Evolutionary conservation across 805 yeast species (phyloP), one percentile per base, ranked within the genome.

Genomic region (Yamadazyma sp.): DNA sequence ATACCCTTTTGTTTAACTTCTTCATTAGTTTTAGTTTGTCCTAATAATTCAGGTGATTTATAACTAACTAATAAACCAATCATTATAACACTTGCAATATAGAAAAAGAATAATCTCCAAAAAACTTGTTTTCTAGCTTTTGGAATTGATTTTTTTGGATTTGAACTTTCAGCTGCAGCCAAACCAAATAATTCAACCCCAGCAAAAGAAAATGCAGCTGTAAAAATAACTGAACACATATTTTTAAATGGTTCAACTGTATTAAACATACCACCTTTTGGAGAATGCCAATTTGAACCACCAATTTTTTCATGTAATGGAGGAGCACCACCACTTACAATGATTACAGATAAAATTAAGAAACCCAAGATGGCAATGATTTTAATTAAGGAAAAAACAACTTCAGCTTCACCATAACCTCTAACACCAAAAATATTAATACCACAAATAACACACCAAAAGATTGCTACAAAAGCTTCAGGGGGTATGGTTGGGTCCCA

Each of bases 341-440:
- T 56, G 14, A 79, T 62, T 31, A 80, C 65, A 40, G 76, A 72
- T 32, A 78, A 59, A 36, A 80, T 67, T 39, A 75, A 67, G 51
- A 78, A 80, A 5, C 82, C 84, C 27, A 69, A 36, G 33, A 80
- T 71, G 56, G 82, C 78, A 13, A 68, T 30, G n/a, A 78, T 73
- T 54, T 80, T 80, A 37, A 73, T 60, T 14, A 64, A 31, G 35
- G 80, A 74, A 47, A 80, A 71, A 28, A 75, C 50, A 45, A 74
- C 78, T 56, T 80, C 86, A 22, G 79, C 78, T 57, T 80, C 86
- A 56, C 85, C 86, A 49, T 78, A 80, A 39, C 84, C 84, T 47
- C 62, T 67, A 23, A 78, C 80, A 47, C 86, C 85, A 36, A 76
- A 72, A 36, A 79, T 56, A 54, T 80, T 79, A 40, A 79, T 73